A percentile compares a stretch with the other conserved stretches of the same genome.
Evolutionary conservation across 176 grass and related monocot genomes (phyloP).

Genomic region (Puya raimondii): DNA sequence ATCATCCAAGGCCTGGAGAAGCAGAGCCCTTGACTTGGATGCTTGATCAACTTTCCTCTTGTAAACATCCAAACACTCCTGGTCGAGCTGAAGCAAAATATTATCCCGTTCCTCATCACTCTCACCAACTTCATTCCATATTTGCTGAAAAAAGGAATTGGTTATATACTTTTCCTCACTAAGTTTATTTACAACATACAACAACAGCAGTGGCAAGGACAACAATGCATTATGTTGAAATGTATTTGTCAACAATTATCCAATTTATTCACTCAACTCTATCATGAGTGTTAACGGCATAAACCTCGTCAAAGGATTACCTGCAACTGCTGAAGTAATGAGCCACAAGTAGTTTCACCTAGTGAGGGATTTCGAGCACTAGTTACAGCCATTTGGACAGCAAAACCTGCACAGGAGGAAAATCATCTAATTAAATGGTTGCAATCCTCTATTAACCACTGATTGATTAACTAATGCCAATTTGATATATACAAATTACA

Average conservation of each 20-base stretch:
- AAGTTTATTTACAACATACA: background rate
- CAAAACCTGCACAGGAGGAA: slow-evolving; percentile 25
- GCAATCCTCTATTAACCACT: background rate
- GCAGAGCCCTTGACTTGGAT: slow-evolving; percentile 65
- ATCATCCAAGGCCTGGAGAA: slow-evolving; percentile 87
- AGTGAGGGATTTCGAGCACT: slow-evolving; percentile 15
- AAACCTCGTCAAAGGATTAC: slow-evolving; percentile 18
- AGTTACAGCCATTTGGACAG: slow-evolving; percentile 44
- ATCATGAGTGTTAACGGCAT: background rate
- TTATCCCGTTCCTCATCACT: slow-evolving; percentile 92
- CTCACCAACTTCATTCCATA: slow-evolving; percentile 99
- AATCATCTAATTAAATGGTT: background rate
- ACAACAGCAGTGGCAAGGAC: background rate
- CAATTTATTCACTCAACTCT: background rate
- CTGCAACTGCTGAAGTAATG: slow-evolving; percentile 91
- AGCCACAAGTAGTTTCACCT: slow-evolving; percentile 59
- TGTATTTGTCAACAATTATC: background rate
- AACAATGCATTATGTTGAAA: background rate
- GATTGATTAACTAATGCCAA: too few relatives aligned
- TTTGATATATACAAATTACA: too few relatives aligned
- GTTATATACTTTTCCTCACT: background rate
- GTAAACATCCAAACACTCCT: slow-evolving; percentile 98
- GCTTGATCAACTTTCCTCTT: slow-evolving; percentile 98
- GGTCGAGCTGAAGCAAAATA: slow-evolving; percentile 83
- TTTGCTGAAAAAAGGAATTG: slow-evolving; percentile 31